Conservation (phyloP, 495 filamentous ascomycete genomes). For the Evansstolkia leycettana region DNA sequence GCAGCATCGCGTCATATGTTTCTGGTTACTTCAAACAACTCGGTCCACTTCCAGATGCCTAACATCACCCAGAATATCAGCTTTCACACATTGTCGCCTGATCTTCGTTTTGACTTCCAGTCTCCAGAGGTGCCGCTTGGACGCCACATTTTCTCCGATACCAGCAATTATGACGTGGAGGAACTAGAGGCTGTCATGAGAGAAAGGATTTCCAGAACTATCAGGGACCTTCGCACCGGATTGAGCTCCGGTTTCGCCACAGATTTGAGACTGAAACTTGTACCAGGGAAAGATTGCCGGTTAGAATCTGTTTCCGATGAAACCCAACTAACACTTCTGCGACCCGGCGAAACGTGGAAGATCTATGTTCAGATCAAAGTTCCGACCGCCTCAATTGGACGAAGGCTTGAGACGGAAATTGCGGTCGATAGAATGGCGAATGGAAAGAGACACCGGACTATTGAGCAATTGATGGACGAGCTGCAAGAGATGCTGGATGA, state of each 20-base stretch:
- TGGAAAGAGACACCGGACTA: neutral
- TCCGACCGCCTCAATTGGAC: constrained; percentile 1
- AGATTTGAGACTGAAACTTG: constrained; percentile 2
- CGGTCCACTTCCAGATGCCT: constrained; percentile 2
- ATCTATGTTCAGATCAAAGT: constrained; percentile 1
- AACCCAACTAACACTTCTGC: constrained; percentile 1
- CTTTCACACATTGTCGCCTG: constrained; percentile 11
- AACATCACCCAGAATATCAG: constrained; percentile 6
- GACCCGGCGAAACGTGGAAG: constrained; percentile 8
- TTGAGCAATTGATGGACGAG: constrained; percentile 6
- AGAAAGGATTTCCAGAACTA: constrained; percentile 1
- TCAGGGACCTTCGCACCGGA: constrained; percentile 4
- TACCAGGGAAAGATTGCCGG: constrained; percentile 1
- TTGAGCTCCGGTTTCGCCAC: constrained; percentile 3
- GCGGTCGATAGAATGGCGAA: neutral
- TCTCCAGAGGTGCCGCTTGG: constrained; percentile 5
- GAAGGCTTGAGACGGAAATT: neutral
- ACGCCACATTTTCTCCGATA: constrained; percentile 13
- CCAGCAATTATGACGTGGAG: constrained; percentile 1
- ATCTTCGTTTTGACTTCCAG: constrained; percentile 3
- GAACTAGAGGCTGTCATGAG: constrained; percentile 2
- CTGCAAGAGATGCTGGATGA: constrained; percentile 10
- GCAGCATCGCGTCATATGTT: constrained; percentile 13
- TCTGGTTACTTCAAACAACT: constrained; percentile 9
- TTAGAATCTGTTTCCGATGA: constrained; percentile 1